Conservation (phyloP, 192 early-diverging fungal species). For the Jimgerdemannia flammicorona region DNA sequence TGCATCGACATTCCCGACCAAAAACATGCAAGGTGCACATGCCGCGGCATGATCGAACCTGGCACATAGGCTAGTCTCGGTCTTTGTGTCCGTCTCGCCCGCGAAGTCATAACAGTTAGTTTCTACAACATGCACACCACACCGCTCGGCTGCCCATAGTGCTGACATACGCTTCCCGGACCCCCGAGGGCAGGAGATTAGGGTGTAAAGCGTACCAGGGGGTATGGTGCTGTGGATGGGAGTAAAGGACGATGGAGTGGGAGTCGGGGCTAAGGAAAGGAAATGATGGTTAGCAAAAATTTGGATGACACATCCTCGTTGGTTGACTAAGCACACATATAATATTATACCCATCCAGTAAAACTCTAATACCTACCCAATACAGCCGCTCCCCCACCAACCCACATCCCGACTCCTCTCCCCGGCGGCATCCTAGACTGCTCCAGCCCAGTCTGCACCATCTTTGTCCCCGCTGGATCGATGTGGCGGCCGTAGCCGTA, state of each 20-base stretch:
- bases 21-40: conserved; percentile 79
- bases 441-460: conserved; percentile 62
- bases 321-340: too few relatives aligned
- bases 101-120: conserved; percentile 77
- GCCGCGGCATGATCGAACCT: conserved; percentile 75
- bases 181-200: conserved; percentile 77
- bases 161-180: conserved; percentile 79
- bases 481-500: conserved; percentile 35
- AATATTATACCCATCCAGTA: too few relatives aligned
- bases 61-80: conserved; percentile 64
- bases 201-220: too few relatives aligned
- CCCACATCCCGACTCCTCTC: neutral
- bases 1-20: conserved; percentile 78
- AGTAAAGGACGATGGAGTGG: too few relatives aligned
- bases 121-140: conserved; percentile 78
- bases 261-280: too few relatives aligned
- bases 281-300: too few relatives aligned
- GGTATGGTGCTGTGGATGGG: too few relatives aligned
- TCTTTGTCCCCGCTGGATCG: conserved; percentile 49
- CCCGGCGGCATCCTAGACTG: conserved; percentile 52
- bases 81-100: conserved; percentile 79
- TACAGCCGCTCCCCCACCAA: too few relatives aligned
- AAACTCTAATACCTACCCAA: too few relatives aligned
- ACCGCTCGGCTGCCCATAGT: conserved; percentile 53
- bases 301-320: too few relatives aligned